These are phyloP conservation scores for Zelonia costaricensis DNA, from an alignment of 208 protist genomes.

Conservation along the genomic window DNA sequence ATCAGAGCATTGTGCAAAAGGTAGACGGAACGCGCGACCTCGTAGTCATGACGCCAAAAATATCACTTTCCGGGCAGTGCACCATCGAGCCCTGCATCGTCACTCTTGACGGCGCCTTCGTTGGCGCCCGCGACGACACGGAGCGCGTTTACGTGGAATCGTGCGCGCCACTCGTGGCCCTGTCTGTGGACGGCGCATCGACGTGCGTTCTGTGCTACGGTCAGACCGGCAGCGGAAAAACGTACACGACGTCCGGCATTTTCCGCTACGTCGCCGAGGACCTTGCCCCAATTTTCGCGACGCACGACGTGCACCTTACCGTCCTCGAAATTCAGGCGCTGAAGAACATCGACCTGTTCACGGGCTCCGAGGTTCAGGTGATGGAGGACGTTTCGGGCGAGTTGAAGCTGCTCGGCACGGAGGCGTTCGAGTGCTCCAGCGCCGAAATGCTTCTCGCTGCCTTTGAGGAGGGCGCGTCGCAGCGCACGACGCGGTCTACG, in stretches of 20 bases:
- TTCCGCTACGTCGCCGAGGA: slow-evolving; percentile 66
- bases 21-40: slow-evolving; percentile 72
- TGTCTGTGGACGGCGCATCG: slow-evolving; percentile 77
- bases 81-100: slow-evolving; percentile 76
- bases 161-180: slow-evolving; percentile 75
- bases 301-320: slow-evolving; percentile 72
- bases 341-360: slow-evolving; percentile 84
- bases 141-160: slow-evolving; percentile 76
- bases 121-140: slow-evolving; percentile 59
- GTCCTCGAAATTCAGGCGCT: slow-evolving; percentile 83
- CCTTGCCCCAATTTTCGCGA: slow-evolving; percentile 57
- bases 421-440: slow-evolving; percentile 81
- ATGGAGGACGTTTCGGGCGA: slow-evolving; percentile 83
- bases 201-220: slow-evolving; percentile 91
- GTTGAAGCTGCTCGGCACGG: slow-evolving; percentile 70
- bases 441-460: slow-evolving; percentile 77
- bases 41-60: slow-evolving; percentile 84
- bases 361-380: slow-evolving; percentile 75
- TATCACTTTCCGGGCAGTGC: slow-evolving; percentile 80
- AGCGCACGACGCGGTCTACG: slow-evolving; percentile 78
- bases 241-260: slow-evolving; percentile 83
- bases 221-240: slow-evolving; percentile 93
- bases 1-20: slow-evolving; percentile 81
- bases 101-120: slow-evolving; percentile 78
- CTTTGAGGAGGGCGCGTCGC: slow-evolving; percentile 75